Percentiles rank a stretch among this genome's conserved stretches.
phyloP scores from a whole-genome alignment of 306 rosid genomes.

The Prunus kanzakura region DNA sequence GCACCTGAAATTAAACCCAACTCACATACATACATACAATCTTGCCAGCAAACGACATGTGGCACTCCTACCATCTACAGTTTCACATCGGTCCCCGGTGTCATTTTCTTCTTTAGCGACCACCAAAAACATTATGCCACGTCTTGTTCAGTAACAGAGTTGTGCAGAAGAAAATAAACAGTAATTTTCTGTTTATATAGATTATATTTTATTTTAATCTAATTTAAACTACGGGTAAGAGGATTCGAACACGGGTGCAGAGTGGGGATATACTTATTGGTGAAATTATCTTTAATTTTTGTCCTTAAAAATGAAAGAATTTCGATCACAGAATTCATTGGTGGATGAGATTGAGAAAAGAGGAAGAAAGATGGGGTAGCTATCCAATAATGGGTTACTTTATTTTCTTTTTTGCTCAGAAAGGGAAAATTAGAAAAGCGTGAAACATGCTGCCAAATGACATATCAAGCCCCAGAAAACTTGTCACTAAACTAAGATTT shows the following conservation, averaged over 20 bases:
- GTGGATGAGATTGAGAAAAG: too few relatives aligned
- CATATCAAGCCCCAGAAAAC: neutral
- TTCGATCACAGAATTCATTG: too few relatives aligned
- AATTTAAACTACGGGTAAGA: rapidly evolving
- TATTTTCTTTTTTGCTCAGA: conserved; percentile 11
- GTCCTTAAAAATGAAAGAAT: too few relatives aligned
- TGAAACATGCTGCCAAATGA: neutral
- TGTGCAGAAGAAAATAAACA: neutral
- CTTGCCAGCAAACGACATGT: neutral
- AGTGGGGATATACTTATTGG: too few relatives aligned
- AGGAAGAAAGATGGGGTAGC: neutral
- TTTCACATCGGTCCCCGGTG: neutral
- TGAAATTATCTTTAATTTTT: too few relatives aligned
- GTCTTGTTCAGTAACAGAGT: neutral
- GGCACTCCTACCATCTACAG: neutral
- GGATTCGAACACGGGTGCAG: too few relatives aligned
- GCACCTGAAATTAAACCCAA: neutral
- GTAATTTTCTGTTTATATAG: too few relatives aligned
- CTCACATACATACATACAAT: too few relatives aligned
- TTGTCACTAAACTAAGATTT: neutral
- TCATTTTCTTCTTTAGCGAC: neutral
- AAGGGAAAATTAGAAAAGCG: neutral
- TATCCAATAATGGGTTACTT: neutral
- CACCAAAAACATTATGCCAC: neutral
- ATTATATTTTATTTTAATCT: too few relatives aligned